Percentiles rank a stretch among this genome's conserved stretches.
Conservation (phyloP, 176 grass and related monocot species). For the Phragmites australis region DNA sequence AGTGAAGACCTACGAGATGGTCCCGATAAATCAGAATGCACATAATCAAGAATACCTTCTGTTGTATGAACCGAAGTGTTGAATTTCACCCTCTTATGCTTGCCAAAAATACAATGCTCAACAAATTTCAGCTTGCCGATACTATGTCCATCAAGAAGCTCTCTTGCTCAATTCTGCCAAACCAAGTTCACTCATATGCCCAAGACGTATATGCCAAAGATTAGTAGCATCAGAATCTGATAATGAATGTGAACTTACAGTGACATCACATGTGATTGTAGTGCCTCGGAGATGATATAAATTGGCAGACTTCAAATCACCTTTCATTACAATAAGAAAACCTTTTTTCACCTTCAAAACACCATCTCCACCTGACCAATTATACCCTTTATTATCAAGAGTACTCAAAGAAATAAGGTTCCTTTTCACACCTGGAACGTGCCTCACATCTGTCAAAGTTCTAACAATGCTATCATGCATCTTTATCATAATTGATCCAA, state of each 20-base stretch:
- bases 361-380: too few species aligned
- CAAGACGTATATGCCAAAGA: too few species aligned
- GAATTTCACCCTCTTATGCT: conserved; percentile 26
- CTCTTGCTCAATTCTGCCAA: too few species aligned
- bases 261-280: not conserved
- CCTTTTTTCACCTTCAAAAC: too few species aligned
- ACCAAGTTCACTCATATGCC: too few species aligned
- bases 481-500: not conserved
- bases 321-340: too few species aligned
- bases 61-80: not conserved
- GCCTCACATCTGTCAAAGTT: not conserved
- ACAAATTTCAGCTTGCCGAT: too few species aligned
- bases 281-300: not conserved
- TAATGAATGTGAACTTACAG: not conserved
- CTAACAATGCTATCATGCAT: not conserved
- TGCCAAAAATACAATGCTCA: not conserved
- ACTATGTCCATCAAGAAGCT: too few species aligned
- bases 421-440: not conserved
- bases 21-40: conserved; percentile 5
- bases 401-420: too few species aligned
- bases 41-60: not conserved
- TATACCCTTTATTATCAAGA: too few species aligned
- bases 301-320: not conserved
- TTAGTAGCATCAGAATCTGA: not conserved
- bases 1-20: not conserved